A percentile compares a stretch with the other conserved stretches of the same genome.
These are phyloP conservation scores for Backusella australiensis DNA, from an alignment of 192 early-diverging fungal species.

Conservation along the genomic window DNA sequence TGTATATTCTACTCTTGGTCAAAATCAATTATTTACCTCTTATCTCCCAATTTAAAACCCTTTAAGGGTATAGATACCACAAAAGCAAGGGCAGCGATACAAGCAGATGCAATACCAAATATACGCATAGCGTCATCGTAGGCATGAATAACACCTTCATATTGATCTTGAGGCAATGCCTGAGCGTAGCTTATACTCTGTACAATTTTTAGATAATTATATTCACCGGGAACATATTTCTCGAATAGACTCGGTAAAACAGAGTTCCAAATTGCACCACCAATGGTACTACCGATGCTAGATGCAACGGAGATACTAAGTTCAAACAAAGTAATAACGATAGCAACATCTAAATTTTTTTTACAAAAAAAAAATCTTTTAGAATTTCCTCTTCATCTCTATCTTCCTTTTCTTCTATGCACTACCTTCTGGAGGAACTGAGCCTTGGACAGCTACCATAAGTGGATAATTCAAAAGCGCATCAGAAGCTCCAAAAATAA, in stretches of 20 bases:
- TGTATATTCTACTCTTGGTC: neutral
- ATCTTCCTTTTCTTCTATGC: neutral
- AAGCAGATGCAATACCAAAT: neutral
- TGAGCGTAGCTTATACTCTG: slow-evolving; percentile 9
- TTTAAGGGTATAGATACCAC: slow-evolving; percentile 12
- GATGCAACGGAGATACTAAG: slow-evolving; percentile 11
- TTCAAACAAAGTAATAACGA: slow-evolving; percentile 25
- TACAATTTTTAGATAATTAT: slow-evolving; percentile 8
- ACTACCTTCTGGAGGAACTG: slow-evolving; percentile 20
- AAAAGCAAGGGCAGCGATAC: slow-evolving; percentile 10
- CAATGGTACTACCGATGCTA: slow-evolving; percentile 20
- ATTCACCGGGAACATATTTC: slow-evolving; percentile 22
- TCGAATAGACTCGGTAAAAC: slow-evolving; percentile 13
- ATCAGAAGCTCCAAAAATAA: slow-evolving; percentile 14
- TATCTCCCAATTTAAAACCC: slow-evolving; percentile 12
- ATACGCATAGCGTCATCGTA: slow-evolving; percentile 16
- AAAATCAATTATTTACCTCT: neutral
- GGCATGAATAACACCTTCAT: slow-evolving; percentile 14
- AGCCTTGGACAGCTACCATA: slow-evolving; percentile 12
- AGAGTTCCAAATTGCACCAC: slow-evolving; percentile 22
- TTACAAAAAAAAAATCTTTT: neutral
- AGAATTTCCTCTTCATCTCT: neutral
- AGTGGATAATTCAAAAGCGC: slow-evolving; percentile 13
- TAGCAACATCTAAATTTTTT: slow-evolving; percentile 20
- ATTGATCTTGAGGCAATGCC: slow-evolving; percentile 9